Evolutionary conservation across 805 yeast species (phyloP), one percentile per base, ranked within the genome.

Genomic region (Nakazawaea ambrosiae): DNA sequence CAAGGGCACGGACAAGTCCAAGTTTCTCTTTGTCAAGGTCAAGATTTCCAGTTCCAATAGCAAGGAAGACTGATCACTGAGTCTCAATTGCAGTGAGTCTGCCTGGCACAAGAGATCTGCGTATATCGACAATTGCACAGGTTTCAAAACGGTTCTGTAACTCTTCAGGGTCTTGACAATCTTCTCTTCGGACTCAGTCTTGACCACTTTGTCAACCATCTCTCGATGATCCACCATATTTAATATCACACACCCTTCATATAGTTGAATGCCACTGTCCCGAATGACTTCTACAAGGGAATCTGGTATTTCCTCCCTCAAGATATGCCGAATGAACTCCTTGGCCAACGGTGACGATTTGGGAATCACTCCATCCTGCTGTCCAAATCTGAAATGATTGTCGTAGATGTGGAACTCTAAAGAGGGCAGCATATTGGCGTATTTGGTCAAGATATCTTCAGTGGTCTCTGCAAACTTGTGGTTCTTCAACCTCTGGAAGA

Each of bases 361-460:
- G 5, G 95, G 88, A 28, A 92, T 82, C 34, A 84, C 73, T 6
- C 94, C 87, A 49, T 89, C 97, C 51, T 70, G 90, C 46, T 84
- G 85, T 45, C 95, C 94, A 63, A 90, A 89, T 43, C 95, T 73
- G 57, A 79, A 90, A 59, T 89, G 95, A 40, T 86, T 87, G 49
- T 87, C 92, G 58, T 85, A 89, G 18, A 90, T 87, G 51, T 90
- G 97, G 50, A 90, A 80, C 46, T 79, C 95, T 42, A 90, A 60
- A 27, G 95, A 83, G 6, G 96, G 82, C 8, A 90, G 83, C 43
- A 73, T 73, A 40, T 75, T 74, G 46, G 81, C 78, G 55, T 80
- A 89, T 55, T 88, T 89, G 42, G 75, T 74, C 48, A 92, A 58
- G 7, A 92, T 68, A 34, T 80, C 85, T 41, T 75, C 82, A 16